A percentile compares a stretch with the other conserved stretches of the same genome.
Conservation (phyloP, 2,329 filamentous ascomycete species). For the Aspergillus nomiae region DNA sequence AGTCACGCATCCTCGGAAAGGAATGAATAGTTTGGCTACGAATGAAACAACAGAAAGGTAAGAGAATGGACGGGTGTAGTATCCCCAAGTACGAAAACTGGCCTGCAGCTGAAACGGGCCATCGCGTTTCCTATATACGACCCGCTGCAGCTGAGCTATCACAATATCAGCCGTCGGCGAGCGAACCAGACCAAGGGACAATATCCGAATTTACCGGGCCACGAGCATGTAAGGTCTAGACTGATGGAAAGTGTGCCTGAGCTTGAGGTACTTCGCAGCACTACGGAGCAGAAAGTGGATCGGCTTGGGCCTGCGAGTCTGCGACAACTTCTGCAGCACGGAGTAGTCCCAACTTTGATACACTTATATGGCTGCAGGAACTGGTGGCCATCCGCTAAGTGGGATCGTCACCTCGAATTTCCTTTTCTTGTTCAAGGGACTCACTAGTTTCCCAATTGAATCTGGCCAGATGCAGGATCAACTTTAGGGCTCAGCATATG, state of each 20-base stretch:
- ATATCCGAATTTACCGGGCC: neutral
- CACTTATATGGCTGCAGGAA: no score
- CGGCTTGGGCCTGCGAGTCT: neutral
- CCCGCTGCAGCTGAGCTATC: neutral
- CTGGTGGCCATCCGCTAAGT: no score
- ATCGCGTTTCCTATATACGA: neutral
- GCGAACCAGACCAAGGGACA: neutral
- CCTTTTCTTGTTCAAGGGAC: neutral
- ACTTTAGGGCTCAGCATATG: neutral
- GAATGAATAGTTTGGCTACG: neutral
- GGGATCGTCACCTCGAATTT: neutral
- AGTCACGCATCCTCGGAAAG: constrained; percentile 17
- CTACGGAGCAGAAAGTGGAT: neutral
- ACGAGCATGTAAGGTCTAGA: neutral
- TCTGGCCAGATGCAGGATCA: neutral
- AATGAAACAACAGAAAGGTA: neutral
- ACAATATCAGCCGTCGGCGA: neutral
- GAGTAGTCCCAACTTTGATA: no score
- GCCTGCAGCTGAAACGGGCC: neutral
- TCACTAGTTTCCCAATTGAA: neutral
- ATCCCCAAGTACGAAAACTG: neutral
- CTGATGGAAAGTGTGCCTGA: neutral
- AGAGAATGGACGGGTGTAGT: neutral
- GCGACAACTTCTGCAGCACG: neutral
- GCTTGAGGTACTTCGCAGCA: neutral